Conservation (phyloP, 2,329 filamentous ascomycete genomes). For the Cladosporium colombiae region DNA sequence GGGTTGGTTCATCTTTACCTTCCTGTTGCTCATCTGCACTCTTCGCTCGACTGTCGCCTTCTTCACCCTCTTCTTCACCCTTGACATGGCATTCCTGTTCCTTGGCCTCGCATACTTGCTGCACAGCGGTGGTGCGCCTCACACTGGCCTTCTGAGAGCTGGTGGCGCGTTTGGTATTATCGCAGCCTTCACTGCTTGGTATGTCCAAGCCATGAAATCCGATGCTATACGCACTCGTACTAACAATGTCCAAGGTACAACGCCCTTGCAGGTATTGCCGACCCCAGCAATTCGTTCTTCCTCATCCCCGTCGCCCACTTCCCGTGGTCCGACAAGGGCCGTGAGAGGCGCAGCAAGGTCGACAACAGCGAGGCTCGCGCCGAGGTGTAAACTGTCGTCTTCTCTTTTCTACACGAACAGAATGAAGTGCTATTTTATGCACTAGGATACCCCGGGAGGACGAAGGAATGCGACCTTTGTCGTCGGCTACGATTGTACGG, state of each 20-base stretch:
- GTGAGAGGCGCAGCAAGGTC: slow-evolving; percentile 54
- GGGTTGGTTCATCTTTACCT: slow-evolving; percentile 61
- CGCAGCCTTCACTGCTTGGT: slow-evolving; percentile 56
- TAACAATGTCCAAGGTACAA: slow-evolving; percentile 44
- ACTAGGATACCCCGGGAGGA: slow-evolving; percentile 5
- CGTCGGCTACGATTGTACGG: neutral
- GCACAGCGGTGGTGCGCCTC: slow-evolving; percentile 40
- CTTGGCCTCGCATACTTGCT: slow-evolving; percentile 57
- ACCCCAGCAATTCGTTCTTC: slow-evolving; percentile 73
- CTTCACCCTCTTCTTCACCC: slow-evolving; percentile 58
- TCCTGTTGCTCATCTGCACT: slow-evolving; percentile 55
- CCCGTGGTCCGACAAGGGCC: slow-evolving; percentile 84
- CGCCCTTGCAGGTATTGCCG: slow-evolving; percentile 56
- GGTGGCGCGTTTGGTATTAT: slow-evolving; percentile 56
- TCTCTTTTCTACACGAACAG: neutral
- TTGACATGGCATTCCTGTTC: slow-evolving; percentile 60
- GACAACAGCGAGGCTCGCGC: slow-evolving; percentile 45
- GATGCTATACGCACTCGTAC: neutral
- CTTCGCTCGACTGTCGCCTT: slow-evolving; percentile 62
- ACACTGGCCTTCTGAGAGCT: slow-evolving; percentile 50
- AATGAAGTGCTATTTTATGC: neutral
- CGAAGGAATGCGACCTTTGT: neutral
- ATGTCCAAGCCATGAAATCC: slow-evolving; percentile 14
- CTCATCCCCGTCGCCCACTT: slow-evolving; percentile 90
- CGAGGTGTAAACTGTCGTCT: slow-evolving; percentile 20